Evolutionary conservation across 345 rosid genomes (phyloP), one percentile per base, ranked within the genome.

Genomic region (Noccaea bulbosa): DNA sequence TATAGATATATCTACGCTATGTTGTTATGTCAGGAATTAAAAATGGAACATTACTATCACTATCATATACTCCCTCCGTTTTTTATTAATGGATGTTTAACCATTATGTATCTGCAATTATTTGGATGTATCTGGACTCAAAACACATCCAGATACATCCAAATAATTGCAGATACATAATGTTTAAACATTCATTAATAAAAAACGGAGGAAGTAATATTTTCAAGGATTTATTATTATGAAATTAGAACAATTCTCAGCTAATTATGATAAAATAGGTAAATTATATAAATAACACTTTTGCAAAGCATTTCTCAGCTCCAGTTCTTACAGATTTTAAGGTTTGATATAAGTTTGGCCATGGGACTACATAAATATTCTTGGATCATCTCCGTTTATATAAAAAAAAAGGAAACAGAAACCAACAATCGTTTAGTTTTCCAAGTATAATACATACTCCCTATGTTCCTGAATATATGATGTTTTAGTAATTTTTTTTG

Each of bases 1-100:
- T 46, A 20, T 8, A 22, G 0, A 30, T 32, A 7, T 24, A 35
- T 43, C 2, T 35, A 37, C 8, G 15, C 45, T 43, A 0, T 45
- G 37, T 34, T 46, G 22, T 43, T 33, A 33, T 17, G 54, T 32
- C 17, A 24, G 27, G 4, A 24, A 24, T 24, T 24, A 2, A 57
- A 56, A 69, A 69, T 35, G 16, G 39, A 69, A 45, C 17, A 9
- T 9, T 46, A 46, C 6, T 17, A 20, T 46, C 65, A 22, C 20
- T n/a, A n/a, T n/a, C n/a, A n/a, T n/a, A n/a, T n/a, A n/a, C n/a
- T n/a, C n/a, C n/a, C n/a, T n/a, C n/a, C n/a, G n/a, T n/a, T n/a
- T n/a, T n/a, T n/a, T n/a, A n/a, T n/a, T n/a, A n/a, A n/a, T n/a
- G n/a, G n/a, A n/a, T n/a, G n/a, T n/a, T n/a, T n/a, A n/a, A n/a